Conservation (phyloP, 2,329 filamentous ascomycete genomes). For the Bipolaris cookei region DNA sequence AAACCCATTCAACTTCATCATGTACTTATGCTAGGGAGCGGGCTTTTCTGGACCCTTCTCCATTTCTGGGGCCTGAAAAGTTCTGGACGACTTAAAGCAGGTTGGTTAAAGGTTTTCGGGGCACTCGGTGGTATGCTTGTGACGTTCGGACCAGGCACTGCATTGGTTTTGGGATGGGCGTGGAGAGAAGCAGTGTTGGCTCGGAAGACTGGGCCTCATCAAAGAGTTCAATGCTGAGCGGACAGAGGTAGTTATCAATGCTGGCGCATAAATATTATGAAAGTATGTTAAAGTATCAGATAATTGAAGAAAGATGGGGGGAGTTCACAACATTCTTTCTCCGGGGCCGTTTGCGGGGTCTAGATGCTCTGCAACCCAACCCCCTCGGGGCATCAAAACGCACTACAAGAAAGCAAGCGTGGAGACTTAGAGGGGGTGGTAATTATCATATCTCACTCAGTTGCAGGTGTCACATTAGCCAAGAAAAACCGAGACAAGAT, state of each 20-base stretch:
- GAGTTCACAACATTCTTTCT: background rate
- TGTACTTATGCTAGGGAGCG: background rate
- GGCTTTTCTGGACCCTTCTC: background rate
- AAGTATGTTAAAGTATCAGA: background rate
- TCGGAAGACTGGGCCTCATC: background rate
- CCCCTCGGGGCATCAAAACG: background rate
- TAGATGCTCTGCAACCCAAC: background rate
- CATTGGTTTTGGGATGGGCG: background rate
- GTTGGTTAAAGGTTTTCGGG: background rate
- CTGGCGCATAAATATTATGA: constrained; percentile 1
- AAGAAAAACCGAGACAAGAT: background rate
- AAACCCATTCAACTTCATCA: background rate
- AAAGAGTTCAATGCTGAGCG: background rate
- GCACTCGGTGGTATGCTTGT: background rate
- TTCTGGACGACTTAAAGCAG: background rate
- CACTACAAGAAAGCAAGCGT: background rate
- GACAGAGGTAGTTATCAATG: background rate
- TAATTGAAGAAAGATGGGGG: background rate
- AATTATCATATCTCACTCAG: background rate
- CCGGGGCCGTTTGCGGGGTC: background rate
- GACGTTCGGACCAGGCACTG: background rate
- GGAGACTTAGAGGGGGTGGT: background rate
- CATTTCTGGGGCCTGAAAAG: constrained; percentile 2
- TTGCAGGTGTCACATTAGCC: background rate
- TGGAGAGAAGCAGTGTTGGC: constrained; percentile 1